Evolutionary conservation across 2,329 filamentous ascomycete species (phyloP), one percentile per base, ranked within the genome.

Genomic region (Colletotrichum caudatum): DNA sequence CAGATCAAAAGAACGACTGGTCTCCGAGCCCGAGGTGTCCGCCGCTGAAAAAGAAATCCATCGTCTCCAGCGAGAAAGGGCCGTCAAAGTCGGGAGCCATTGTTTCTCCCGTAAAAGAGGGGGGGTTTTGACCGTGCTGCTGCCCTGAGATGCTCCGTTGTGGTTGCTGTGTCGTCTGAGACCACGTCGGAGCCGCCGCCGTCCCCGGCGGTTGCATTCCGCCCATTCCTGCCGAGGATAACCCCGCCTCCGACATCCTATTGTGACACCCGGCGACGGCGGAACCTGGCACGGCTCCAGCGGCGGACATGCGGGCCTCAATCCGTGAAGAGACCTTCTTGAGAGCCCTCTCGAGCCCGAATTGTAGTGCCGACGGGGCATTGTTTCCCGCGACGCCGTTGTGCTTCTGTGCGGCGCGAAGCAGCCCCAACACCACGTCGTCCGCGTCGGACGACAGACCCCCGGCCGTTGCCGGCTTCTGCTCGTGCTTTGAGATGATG

Each of bases 11-110:
- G 69, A 69, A 68, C 7, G 68, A 72, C 12, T 68, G 59, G 33
- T 72, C 69, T n/a, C 65, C 69, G n/a, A 72, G 69, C 51, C 66
- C 66, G 14, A 72, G 69, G 39, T 72, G 69, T 29, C 69, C 69
- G 5, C 69, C 69, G 20, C 66, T 72, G 48, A 72, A 72, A 37
- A 72, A 72, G 39, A 64, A 64, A 37, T 69, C 69, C 39, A 72
- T 72, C 59, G 66, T 72, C 37, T 72, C 69, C 39, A 72, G 41
- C 29, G 68, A 50, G 6, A 68, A 54, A n/a, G 69, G 60, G 5
- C 41, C 59, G 46, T 72, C 69, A 51, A 69, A 69, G 20, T 72
- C 66, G 5, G 69, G 65, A 23, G 60, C 54, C 8, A 69, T 48
- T 33, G 66, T 64, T 16, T 48, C 50, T 16, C 66, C 66, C 6